phyloP scores from a whole-genome alignment of 2,329 filamentous ascomycete genomes.

The Pyrenophora graminea region DNA sequence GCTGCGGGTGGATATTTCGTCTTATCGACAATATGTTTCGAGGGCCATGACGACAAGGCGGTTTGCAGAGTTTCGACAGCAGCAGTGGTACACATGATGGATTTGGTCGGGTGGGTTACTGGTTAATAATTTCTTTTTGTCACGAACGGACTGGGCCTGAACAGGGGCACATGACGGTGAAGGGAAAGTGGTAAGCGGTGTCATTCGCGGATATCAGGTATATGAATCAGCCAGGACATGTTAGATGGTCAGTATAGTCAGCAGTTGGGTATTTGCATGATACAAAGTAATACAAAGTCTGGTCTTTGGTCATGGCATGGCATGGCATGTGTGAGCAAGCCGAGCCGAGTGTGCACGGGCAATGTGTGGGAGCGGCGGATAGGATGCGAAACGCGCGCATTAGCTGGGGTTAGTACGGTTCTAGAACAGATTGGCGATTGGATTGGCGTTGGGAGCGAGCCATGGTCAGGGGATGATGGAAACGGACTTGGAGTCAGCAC shows the following conservation, averaged over 20 bases:
- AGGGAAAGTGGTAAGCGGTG: neutral
- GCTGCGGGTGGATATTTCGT: neutral
- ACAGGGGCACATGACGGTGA: constrained; percentile 3
- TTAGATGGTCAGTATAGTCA: constrained; percentile 14
- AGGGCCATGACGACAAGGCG: neutral
- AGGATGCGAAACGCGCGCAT: neutral
- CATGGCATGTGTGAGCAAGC: neutral
- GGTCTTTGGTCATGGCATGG: neutral
- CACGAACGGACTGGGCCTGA: neutral
- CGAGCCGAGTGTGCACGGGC: constrained; percentile 3
- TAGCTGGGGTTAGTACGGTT: neutral
- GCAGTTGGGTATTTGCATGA: constrained; percentile 9
- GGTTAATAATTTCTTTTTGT: constrained; percentile 1
- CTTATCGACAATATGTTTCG: neutral
- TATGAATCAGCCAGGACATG: constrained; percentile 13
- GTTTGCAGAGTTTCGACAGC: neutral
- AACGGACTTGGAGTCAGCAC: neutral
- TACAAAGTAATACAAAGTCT: neutral
- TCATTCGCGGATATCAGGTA: constrained; percentile 3
- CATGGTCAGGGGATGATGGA: constrained; percentile 4
- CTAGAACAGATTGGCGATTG: constrained; percentile 8
- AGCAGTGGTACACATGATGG: neutral
- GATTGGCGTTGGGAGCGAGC: neutral
- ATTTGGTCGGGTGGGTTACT: constrained; percentile 1
- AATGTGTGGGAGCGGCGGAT: constrained; percentile 2